Conservation (phyloP, 176 grass and related monocot species). For the Zea luxurians region DNA sequence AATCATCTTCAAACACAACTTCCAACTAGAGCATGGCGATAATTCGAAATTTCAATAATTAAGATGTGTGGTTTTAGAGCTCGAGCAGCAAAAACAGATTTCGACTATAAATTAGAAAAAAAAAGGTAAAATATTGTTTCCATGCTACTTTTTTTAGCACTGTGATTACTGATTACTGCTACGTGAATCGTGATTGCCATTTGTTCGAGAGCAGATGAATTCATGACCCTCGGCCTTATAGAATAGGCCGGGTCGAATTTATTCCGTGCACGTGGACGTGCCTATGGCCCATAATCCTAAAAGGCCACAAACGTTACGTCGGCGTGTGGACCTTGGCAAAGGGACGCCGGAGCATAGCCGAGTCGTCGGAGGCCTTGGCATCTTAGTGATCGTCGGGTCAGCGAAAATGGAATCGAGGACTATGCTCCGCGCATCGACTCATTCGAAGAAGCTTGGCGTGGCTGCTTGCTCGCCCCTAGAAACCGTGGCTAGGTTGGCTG, state of each 20-base stretch:
- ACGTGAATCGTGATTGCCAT: too few species aligned
- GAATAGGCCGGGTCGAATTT: background rate
- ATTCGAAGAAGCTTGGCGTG: too few species aligned
- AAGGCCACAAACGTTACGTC: background rate
- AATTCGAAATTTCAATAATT: too few species aligned
- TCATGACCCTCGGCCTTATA: background rate
- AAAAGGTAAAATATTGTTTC: too few species aligned
- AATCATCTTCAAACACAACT: too few species aligned
- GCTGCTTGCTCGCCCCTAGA: background rate
- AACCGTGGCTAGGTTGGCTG: background rate
- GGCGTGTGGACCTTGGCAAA: background rate
- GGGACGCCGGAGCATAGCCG: background rate
- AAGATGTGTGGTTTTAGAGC: too few species aligned
- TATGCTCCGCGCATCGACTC: background rate
- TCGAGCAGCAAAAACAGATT: too few species aligned
- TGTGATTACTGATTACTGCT: too few species aligned
- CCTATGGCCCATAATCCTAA: too few species aligned
- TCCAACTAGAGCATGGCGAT: too few species aligned
- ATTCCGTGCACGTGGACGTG: background rate
- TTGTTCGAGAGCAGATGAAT: background rate
- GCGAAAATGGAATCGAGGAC: background rate
- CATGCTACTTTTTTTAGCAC: too few species aligned
- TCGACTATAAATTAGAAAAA: too few species aligned
- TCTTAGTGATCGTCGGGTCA: background rate
- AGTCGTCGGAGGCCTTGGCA: background rate